phyloP scores from a whole-genome alignment of 192 early-diverging fungal genomes.

The Gonapodya prolifera region DNA sequence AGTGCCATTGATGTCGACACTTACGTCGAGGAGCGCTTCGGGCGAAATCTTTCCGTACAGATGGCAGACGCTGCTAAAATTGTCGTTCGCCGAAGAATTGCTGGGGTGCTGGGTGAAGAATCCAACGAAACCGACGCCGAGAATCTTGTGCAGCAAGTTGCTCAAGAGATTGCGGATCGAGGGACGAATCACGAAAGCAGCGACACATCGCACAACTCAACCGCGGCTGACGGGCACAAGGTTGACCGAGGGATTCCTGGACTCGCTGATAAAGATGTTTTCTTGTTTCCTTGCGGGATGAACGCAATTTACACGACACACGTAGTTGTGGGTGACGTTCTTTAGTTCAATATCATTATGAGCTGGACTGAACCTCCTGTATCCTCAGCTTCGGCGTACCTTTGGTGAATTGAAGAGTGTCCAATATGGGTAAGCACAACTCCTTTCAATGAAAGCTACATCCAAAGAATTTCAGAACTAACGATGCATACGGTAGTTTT shows the following conservation, averaged over 20 bases:
- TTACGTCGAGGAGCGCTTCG: conserved; percentile 90
- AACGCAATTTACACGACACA: conserved; percentile 84
- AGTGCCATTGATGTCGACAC: conserved; percentile 35
- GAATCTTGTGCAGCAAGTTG: neutral
- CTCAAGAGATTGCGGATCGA: neutral
- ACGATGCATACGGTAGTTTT: conserved; percentile 55
- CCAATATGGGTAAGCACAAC: conserved; percentile 70
- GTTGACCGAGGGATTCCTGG: conserved; percentile 34
- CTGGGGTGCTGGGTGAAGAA: conserved; percentile 46
- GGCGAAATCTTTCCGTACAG: conserved; percentile 65
- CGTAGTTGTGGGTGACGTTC: conserved; percentile 31
- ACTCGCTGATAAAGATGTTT: conserved; percentile 67
- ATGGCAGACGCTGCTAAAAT: conserved; percentile 62
- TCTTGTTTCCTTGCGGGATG: conserved; percentile 82
- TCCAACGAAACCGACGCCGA: conserved; percentile 4
- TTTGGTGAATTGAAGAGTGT: conserved; percentile 45
- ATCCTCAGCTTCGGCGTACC: neutral
- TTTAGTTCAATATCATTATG: conserved; percentile 4
- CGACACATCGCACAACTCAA: no score
- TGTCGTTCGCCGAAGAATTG: conserved; percentile 68
- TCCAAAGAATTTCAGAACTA: no score
- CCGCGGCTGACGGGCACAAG: conserved; percentile 22
- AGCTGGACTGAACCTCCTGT: neutral
- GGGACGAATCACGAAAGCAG: neutral
- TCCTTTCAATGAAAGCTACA: no score